These are phyloP conservation scores for Withania somnifera DNA, from an alignment of 305 asterid species.

Conservation along the genomic window DNA sequence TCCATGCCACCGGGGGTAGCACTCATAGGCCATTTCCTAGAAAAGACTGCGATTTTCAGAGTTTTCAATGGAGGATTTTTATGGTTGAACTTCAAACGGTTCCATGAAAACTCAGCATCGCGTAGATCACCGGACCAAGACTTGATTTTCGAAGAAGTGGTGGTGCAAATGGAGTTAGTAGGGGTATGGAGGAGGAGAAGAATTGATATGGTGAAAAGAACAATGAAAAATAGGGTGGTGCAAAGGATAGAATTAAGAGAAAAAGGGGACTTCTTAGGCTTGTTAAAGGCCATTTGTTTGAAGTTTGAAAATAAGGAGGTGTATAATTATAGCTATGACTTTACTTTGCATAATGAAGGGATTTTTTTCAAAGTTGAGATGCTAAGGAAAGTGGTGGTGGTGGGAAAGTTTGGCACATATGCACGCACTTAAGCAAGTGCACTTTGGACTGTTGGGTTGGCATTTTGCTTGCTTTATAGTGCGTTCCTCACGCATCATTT, in stretches of 20 bases:
- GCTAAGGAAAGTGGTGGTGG: slow-evolving; percentile 25
- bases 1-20: slow-evolving; percentile 84
- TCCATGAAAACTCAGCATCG: slow-evolving; percentile 57
- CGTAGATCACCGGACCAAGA: slow-evolving; percentile 76
- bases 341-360: slow-evolving; percentile 3
- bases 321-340: background rate
- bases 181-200: slow-evolving; percentile 70
- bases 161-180: slow-evolving; percentile 29
- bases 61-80: slow-evolving; percentile 14
- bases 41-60: slow-evolving; percentile 71
- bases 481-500: slow-evolving; percentile 22
- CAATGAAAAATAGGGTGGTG: slow-evolving; percentile 59
- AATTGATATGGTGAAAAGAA: slow-evolving; percentile 73
- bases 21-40: slow-evolving; percentile 79
- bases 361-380: slow-evolving; percentile 10
- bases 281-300: slow-evolving; percentile 39
- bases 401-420: slow-evolving; percentile 25
- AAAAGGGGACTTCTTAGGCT: slow-evolving; percentile 32
- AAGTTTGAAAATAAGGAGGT: background rate
- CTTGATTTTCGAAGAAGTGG: slow-evolving; percentile 17
- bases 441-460: slow-evolving; percentile 5
- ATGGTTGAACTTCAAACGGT: slow-evolving; percentile 29
- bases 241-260: slow-evolving; percentile 53
- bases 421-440: slow-evolving; percentile 34
- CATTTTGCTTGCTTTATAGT: slow-evolving; percentile 17